Conservation (phyloP, 2,329 filamentous ascomycete genomes). For the Penicillium polonicum region DNA sequence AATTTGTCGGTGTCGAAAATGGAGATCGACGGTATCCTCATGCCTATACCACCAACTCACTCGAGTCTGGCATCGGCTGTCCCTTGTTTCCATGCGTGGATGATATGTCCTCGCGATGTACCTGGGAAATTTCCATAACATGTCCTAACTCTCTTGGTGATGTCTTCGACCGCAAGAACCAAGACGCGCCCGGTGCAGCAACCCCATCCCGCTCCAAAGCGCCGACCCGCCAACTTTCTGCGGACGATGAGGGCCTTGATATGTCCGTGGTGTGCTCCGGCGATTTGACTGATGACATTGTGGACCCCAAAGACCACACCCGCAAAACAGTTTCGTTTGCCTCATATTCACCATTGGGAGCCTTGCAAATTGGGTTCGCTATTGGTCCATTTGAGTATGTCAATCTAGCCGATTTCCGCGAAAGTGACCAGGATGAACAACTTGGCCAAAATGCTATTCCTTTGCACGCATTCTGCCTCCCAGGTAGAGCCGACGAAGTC, state of each 20-base stretch:
- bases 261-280: slow-evolving; percentile 90
- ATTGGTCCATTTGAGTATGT: slow-evolving; percentile 94
- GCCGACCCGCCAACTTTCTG: slow-evolving; percentile 49
- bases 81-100: slow-evolving; percentile 94
- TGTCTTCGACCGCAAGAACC: slow-evolving; percentile 49
- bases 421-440: slow-evolving; percentile 87
- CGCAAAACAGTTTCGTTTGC: slow-evolving; percentile 88
- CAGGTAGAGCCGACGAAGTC: slow-evolving; percentile 76
- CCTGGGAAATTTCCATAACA: slow-evolving; percentile 85
- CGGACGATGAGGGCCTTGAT: slow-evolving; percentile 84
- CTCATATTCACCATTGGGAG: slow-evolving; percentile 70
- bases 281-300: slow-evolving; percentile 77
- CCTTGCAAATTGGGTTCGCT: slow-evolving; percentile 89
- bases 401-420: slow-evolving; percentile 82
- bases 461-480: slow-evolving; percentile 87
- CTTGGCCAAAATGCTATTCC: slow-evolving; percentile 85
- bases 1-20: slow-evolving; percentile 83
- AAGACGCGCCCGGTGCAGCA: slow-evolving; percentile 23
- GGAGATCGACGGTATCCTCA: slow-evolving; percentile 84
- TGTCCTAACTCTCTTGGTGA: slow-evolving; percentile 85
- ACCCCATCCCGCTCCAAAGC: slow-evolving; percentile 24
- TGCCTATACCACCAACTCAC: slow-evolving; percentile 80
- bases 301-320: slow-evolving; percentile 71
- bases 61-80: slow-evolving; percentile 74
- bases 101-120: slow-evolving; percentile 73